A percentile compares a stretch with the other conserved stretches of the same genome.
These are phyloP conservation scores for Alternaria metachromatica DNA, from an alignment of 2,329 filamentous ascomycete species.

Conservation along the genomic window DNA sequence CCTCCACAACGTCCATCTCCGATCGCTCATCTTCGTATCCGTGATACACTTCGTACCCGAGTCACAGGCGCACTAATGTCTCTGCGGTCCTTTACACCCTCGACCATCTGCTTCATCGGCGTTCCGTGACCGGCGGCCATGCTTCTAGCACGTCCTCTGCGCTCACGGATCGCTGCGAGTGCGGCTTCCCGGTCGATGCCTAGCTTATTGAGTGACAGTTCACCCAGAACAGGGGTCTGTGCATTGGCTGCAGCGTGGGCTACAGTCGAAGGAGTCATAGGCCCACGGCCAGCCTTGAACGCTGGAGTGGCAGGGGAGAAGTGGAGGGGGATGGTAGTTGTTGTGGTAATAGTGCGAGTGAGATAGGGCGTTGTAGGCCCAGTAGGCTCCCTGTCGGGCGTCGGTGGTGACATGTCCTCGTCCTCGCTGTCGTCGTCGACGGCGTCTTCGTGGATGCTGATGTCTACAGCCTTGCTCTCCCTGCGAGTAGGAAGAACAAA, in stretches of 20 bases:
- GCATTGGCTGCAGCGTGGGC: constrained; percentile 42
- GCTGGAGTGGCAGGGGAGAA: constrained; percentile 52
- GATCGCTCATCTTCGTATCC: constrained; percentile 25
- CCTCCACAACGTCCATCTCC: not conserved
- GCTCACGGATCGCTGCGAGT: constrained; percentile 75
- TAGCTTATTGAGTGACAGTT: constrained; percentile 43
- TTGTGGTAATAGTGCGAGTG: constrained; percentile 55
- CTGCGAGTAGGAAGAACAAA: constrained; percentile 8
- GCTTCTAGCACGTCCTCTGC: constrained; percentile 73
- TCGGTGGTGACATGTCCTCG: constrained; percentile 30
- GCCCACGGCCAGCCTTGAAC: constrained; percentile 31
- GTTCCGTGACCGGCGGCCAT: constrained; percentile 69
- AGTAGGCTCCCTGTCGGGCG: constrained; percentile 26
- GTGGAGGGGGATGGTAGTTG: constrained; percentile 56
- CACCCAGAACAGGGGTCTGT: constrained; percentile 40
- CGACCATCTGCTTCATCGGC: constrained; percentile 65
- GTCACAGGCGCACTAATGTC: constrained; percentile 56
- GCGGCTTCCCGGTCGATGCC: constrained; percentile 70
- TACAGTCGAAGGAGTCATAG: constrained; percentile 45
- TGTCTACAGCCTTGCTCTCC: constrained; percentile 25
- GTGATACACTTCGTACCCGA: constrained; percentile 35
- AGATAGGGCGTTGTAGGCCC: constrained; percentile 42
- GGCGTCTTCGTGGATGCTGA: constrained; percentile 43
- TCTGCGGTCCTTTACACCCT: constrained; percentile 55
- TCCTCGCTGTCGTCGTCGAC: constrained; percentile 43